Evolutionary conservation across 1,284 basidiomycete genomes (phyloP), one percentile per base, ranked within the genome.

Genomic region (Ustilago hordei): DNA sequence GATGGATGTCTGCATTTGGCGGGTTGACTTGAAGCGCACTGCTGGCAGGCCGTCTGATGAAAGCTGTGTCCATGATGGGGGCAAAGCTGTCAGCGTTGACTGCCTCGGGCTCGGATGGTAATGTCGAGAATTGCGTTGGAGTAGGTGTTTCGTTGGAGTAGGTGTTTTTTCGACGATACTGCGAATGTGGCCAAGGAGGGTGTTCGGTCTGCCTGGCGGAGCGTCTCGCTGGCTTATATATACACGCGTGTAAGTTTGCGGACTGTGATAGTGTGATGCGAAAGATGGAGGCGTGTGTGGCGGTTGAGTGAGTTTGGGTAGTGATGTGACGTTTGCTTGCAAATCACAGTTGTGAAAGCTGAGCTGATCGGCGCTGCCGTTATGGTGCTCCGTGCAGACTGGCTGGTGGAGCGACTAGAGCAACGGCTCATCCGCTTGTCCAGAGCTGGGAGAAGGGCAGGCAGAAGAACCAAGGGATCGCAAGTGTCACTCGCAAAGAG

Each of bases 1-100:
- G 65, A 55, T 79, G 64, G 64, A 81, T 78, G 60, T 74, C 71
- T 45, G 81, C 76, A 31, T 75, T 64, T 57, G 74, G 59, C 8
- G 71, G 78, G 47, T 82, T 82, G 60, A 61, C 41, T 19, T 63
- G 19, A 43, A 81, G 60, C 13, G 74, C 73, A 13, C 65, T 58
- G 54, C 77, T 81, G 45, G 67, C 77, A 3, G 63, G 61, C 3
- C 72, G 60, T 57, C 8, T 45, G 38, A 62, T 9, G 8, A 61
- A 12, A 15, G 52, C 9, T 15, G 48, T 17, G 8, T 53, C n/a
- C 63, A 65, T 65, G 19, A 13, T 55, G n/a, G 8, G 11, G 41
- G 38, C 4, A 13, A 23, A 19, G 17, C 11, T 5, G 43, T 54
- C 36, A 17, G 12, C 3, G 38, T 2, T 43, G 23, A 3, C 13